Base-by-base conservation (phyloP, 768 basidiomycete species). In the Podaxis sp. region DNA sequence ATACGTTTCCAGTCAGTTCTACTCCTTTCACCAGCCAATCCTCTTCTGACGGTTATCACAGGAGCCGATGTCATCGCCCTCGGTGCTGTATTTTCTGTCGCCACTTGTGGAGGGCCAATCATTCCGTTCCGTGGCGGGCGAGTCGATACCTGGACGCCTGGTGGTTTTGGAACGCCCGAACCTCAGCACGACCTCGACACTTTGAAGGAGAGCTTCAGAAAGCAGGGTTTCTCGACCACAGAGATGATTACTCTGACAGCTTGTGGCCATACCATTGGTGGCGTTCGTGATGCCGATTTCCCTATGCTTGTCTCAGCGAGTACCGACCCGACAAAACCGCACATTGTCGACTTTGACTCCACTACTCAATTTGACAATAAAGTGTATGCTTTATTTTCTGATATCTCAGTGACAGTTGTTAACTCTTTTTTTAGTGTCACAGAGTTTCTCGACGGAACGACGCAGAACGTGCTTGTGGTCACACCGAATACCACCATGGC, bases 171-270 rank as follows among this genome's bases (percentile, higher is more conserved):
- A 12, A 78, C 80, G 17, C 84, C 84, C 2, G 70, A 79, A 48
- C 80, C 82, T 0, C 73, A 78, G 24, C 71, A 82, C 48, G 72
- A 74, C 60, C 66, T 83, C 12, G 67, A 75, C 17, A 76, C 75
- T 0, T 75, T 79, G 56, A 76, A 69, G 17, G 72, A 74, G 36
- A 75, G 69, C 41, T 84, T 84, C 69, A 67, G 74, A 6, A 75
- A 75, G 8, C 73, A 76, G 66, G 83, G 82, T 3, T 83, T 82
- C 66, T 75, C 72, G 10, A 68, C 70, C 26, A 65, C 72, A n/a
- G 81, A 83, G 62, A 83, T 83, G 82, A 83, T 83, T 60, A 73
- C 77, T 58, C 76, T 84, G 52, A 77, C 78, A 22, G 80, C 81
- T 2, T 84, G 83, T 65, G 83, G 83, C 4, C 82, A 84, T 66